These are phyloP conservation scores for Zasmidium cellare DNA, from an alignment of 2,329 filamentous ascomycete genomes.

Conservation along the genomic window DNA sequence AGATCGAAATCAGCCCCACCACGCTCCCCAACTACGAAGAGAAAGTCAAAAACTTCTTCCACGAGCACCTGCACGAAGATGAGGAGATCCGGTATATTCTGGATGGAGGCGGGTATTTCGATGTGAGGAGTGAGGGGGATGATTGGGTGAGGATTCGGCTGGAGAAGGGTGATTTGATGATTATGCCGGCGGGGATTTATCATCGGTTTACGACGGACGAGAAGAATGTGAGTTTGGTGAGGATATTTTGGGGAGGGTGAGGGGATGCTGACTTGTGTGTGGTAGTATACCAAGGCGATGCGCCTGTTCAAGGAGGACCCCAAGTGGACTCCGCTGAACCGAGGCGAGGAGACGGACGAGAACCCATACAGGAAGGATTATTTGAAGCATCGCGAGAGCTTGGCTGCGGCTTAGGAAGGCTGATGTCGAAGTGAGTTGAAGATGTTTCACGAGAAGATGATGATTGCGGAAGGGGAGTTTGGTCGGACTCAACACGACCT, in stretches of 20 bases:
- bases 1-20: constrained; percentile 82
- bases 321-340: constrained; percentile 94
- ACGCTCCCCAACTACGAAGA: constrained; percentile 86
- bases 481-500: not conserved
- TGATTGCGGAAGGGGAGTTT: not conserved
- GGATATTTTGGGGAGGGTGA: not conserved
- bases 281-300: constrained; percentile 91
- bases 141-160: constrained; percentile 86
- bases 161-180: constrained; percentile 85
- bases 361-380: constrained; percentile 82
- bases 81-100: constrained; percentile 97
- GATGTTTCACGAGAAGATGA: not conserved
- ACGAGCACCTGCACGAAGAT: constrained; percentile 95
- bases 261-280: constrained; percentile 19
- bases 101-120: constrained; percentile 87
- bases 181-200: constrained; percentile 92
- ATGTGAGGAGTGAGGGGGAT: constrained; percentile 79
- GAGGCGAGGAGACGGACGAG: constrained; percentile 70
- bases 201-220: constrained; percentile 95
- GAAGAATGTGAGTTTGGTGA: constrained; percentile 69
- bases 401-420: constrained; percentile 2
- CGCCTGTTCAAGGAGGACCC: constrained; percentile 96
- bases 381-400: constrained; percentile 45
- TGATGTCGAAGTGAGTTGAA: not conserved
- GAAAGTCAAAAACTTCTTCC: constrained; percentile 91